A percentile compares a stretch with the other conserved stretches of the same genome.
phyloP scores from a whole-genome alignment of 2,329 filamentous ascomycete genomes.

The Pseudocercospora macadamiae region DNA sequence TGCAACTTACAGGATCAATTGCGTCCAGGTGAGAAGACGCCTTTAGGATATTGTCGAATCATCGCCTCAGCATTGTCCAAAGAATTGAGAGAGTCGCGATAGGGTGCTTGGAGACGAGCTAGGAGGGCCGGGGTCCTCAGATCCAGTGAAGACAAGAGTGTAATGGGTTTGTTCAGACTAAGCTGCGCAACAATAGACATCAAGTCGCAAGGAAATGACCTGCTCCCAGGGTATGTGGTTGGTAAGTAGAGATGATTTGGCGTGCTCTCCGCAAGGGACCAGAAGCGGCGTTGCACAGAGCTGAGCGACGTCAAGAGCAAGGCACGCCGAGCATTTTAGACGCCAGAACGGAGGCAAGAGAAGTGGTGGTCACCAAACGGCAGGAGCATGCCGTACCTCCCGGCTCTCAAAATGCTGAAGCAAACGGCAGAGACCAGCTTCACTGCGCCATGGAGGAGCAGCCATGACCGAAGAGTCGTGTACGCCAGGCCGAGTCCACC shows the following conservation, averaged over 20 bases:
- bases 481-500: slow-evolving; percentile 8
- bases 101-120: neutral
- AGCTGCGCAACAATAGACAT: slow-evolving; percentile 11
- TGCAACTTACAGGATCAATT: slow-evolving; percentile 7
- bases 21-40: slow-evolving; percentile 1
- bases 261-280: slow-evolving; percentile 14
- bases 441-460: slow-evolving; percentile 14
- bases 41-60: slow-evolving; percentile 2
- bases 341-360: slow-evolving; percentile 6
- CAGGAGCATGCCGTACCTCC: slow-evolving; percentile 18
- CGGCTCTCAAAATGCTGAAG: slow-evolving; percentile 1
- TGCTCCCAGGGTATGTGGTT: slow-evolving; percentile 17
- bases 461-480: slow-evolving; percentile 19
- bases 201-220: slow-evolving; percentile 13
- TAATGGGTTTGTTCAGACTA: neutral
- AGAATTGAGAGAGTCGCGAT: neutral
- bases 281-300: slow-evolving; percentile 4
- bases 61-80: neutral
- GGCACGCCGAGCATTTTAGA: slow-evolving; percentile 8
- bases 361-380: slow-evolving; percentile 8
- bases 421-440: slow-evolving; percentile 9
- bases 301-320: slow-evolving; percentile 11
- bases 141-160: slow-evolving; percentile 2
- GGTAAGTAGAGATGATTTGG: slow-evolving; percentile 6
- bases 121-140: neutral